Conservation (phyloP, 768 basidiomycete species). For the Russula sp. region DNA sequence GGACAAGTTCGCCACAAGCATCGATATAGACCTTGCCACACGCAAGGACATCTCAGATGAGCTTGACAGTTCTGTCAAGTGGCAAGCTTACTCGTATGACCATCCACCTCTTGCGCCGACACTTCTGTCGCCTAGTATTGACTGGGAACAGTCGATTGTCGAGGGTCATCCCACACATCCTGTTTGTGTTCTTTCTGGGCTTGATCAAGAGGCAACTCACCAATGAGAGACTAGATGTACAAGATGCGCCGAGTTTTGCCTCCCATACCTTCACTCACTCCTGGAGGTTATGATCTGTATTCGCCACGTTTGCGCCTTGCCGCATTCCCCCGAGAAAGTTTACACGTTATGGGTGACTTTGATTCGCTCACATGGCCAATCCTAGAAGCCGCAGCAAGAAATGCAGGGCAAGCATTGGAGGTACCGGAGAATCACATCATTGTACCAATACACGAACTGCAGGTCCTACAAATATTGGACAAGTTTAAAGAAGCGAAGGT, state of each 20-base stretch:
- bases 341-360: conserved; percentile 47
- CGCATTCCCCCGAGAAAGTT: conserved; percentile 35
- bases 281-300: conserved; percentile 44
- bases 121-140: conserved; percentile 42
- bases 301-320: conserved; percentile 43
- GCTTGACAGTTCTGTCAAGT: conserved; percentile 43
- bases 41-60: conserved; percentile 40
- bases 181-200: conserved; percentile 27
- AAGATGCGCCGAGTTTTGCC: conserved; percentile 46
- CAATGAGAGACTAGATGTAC: conserved; percentile 44
- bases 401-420: conserved; percentile 31
- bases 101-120: conserved; percentile 40
- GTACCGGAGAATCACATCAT: conserved; percentile 34
- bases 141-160: conserved; percentile 55
- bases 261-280: conserved; percentile 38
- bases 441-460: conserved; percentile 52
- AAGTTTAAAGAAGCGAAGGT: conserved; percentile 44
- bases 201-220: too few relatives aligned
- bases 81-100: conserved; percentile 48
- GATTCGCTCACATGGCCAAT: conserved; percentile 37
- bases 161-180: conserved; percentile 57
- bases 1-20: conserved; percentile 35
- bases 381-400: conserved; percentile 32
- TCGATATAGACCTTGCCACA: conserved; percentile 31
- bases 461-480: conserved; percentile 40